A percentile compares a stretch with the other conserved stretches of the same genome.
Evolutionary conservation across 106 monocot species (phyloP).

Genomic region (Hemerocallis citrina): DNA sequence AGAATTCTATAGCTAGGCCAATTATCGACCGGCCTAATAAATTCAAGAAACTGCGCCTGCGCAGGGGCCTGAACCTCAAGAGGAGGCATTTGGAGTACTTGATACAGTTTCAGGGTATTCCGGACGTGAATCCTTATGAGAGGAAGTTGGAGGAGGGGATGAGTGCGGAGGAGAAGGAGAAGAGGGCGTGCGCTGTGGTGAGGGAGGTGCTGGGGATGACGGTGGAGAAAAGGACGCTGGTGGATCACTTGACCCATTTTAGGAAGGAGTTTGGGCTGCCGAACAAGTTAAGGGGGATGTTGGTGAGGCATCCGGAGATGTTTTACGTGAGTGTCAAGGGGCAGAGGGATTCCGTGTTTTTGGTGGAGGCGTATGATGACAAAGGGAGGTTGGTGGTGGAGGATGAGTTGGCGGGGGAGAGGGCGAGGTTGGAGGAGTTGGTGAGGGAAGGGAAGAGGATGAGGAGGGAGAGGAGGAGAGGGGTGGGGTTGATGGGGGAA

Average conservation of each 20-base stretch:
- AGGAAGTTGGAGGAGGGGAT: background rate
- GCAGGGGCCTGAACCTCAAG: conserved; percentile 66
- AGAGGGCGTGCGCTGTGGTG: conserved; percentile 67
- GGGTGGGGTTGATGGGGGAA: conserved; percentile 10
- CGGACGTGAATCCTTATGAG: conserved; percentile 48
- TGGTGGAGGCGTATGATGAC: conserved; percentile 80
- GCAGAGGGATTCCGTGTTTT: conserved; percentile 75
- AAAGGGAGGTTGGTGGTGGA: conserved; percentile 53
- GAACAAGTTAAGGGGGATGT: conserved; percentile 59
- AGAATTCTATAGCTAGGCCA: conserved; percentile 16
- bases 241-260: conserved; percentile 88
- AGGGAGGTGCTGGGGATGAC: conserved; percentile 87
- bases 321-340: conserved; percentile 98
- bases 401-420: conserved; percentile 47
- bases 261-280: conserved; percentile 80
- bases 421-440: conserved; percentile 47
- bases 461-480: conserved; percentile 48
- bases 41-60: conserved; percentile 51
- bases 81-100: conserved; percentile 61
- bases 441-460: conserved; percentile 76
- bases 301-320: conserved; percentile 90
- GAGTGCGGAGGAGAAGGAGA: conserved; percentile 33
- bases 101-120: conserved; percentile 44
- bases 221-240: conserved; percentile 74
- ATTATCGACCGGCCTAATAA: conserved; percentile 63